Percentiles rank a stretch among this genome's conserved stretches.
phyloP scores from a whole-genome alignment of 106 monocot species.

The Triglochin maritima region DNA sequence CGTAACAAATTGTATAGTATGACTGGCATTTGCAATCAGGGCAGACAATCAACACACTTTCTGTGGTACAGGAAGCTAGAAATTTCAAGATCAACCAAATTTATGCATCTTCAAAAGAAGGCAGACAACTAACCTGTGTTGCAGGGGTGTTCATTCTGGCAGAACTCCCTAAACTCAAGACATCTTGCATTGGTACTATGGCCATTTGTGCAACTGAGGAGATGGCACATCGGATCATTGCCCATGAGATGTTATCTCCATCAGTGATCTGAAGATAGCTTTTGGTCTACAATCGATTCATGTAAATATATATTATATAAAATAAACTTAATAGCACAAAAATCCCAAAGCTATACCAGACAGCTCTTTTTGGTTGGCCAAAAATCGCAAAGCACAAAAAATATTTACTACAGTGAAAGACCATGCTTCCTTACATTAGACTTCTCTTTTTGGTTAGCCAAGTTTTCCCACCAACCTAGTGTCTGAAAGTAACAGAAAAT shows the following conservation, averaged over 20 bases:
- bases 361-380: no score
- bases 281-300: constrained; percentile 30
- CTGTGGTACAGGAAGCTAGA: no score
- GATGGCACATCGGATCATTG: constrained; percentile 49
- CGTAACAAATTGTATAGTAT: no score
- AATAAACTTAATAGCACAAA: not conserved
- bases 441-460: constrained; percentile 44
- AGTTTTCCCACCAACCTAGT: constrained; percentile 82
- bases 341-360: not conserved
- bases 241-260: constrained; percentile 53
- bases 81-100: no score
- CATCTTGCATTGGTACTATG: constrained; percentile 79
- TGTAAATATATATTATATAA: not conserved
- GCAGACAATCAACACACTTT: no score
- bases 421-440: constrained; percentile 30
- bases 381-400: no score
- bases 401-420: not conserved
- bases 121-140: constrained; percentile 55
- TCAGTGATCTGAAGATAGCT: constrained; percentile 38
- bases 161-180: constrained; percentile 56
- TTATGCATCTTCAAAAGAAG: not conserved
- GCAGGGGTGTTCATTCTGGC: constrained; percentile 93
- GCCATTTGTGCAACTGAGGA: constrained; percentile 73
- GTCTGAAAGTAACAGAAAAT: constrained; percentile 23
- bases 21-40: no score